These are phyloP conservation scores for Lagenidium giganteum DNA, from an alignment of 352 stramenopile species.

Conservation along the genomic window DNA sequence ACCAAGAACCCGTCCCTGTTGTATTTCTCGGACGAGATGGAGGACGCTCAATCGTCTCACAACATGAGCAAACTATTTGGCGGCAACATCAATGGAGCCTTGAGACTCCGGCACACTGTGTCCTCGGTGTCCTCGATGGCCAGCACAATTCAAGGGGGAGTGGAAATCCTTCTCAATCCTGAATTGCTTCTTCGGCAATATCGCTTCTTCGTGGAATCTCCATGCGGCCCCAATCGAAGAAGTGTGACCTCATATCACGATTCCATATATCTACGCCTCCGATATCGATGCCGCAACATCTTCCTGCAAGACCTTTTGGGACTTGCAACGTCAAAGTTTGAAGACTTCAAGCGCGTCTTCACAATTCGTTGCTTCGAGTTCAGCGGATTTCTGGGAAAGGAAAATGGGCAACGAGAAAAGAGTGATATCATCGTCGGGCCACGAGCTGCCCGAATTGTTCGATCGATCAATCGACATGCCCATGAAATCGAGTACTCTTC, in stretches of 20 bases:
- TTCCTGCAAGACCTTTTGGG: constrained; percentile 85
- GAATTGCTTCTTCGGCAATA: constrained; percentile 72
- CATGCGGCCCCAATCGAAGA: constrained; percentile 53
- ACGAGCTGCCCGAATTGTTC: constrained; percentile 54
- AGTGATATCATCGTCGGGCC: constrained; percentile 67
- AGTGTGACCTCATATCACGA: constrained; percentile 57
- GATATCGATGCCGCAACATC: constrained; percentile 68
- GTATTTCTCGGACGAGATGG: too few relatives aligned
- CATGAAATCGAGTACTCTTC: constrained; percentile 71
- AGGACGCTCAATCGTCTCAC: constrained; percentile 23
- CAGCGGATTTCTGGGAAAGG: constrained; percentile 63
- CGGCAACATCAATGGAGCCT: constrained; percentile 20
- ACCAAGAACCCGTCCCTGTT: constrained; percentile 65
- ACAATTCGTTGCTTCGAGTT: constrained; percentile 68
- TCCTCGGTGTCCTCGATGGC: constrained; percentile 42
- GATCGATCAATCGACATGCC: constrained; percentile 60
- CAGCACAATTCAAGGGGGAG: constrained; percentile 16
- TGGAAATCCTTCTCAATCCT: constrained; percentile 58
- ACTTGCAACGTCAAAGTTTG: constrained; percentile 67
- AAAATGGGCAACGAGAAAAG: constrained; percentile 68
- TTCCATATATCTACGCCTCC: constrained; percentile 56
- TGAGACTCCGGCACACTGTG: constrained; percentile 12
- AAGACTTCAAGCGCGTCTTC: constrained; percentile 74
- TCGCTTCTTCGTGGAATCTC: constrained; percentile 60
- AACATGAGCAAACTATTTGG: constrained; percentile 23